phyloP scores from a whole-genome alignment of 1,139 yeast species.

The Waltiozyma sp. region DNA sequence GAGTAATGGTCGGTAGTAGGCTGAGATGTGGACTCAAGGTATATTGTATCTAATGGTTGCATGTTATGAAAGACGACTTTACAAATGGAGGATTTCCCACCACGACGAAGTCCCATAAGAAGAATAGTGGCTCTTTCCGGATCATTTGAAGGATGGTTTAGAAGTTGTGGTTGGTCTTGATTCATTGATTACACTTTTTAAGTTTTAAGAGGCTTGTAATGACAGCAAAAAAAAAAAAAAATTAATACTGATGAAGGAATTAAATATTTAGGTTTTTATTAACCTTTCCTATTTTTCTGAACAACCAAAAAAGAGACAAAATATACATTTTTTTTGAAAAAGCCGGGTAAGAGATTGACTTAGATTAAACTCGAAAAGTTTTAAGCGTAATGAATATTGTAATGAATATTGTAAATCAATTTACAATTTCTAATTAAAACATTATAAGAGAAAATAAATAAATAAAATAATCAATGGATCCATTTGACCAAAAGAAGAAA shows the following conservation, averaged over 20 bases:
- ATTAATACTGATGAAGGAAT: no score
- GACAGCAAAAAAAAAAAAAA: no score
- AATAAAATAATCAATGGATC: slow-evolving; percentile 25
- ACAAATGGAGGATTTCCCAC: slow-evolving; percentile 85
- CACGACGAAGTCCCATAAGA: slow-evolving; percentile 71
- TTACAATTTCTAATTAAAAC: no score
- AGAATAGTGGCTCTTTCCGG: slow-evolving; percentile 50
- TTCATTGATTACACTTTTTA: not conserved
- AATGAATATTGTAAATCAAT: no score
- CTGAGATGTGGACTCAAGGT: slow-evolving; percentile 79
- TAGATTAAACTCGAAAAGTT: no score
- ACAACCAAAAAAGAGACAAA: no score
- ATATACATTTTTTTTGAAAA: no score
- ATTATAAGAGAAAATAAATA: slow-evolving; percentile 1
- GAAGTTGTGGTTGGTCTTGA: not conserved
- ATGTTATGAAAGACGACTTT: slow-evolving; percentile 93
- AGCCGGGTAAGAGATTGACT: no score
- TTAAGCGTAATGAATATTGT: no score
- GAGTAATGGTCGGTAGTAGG: slow-evolving; percentile 74
- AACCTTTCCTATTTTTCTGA: no score
- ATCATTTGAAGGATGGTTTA: slow-evolving; percentile 35
- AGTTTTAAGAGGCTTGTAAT: no score
- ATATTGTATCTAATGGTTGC: slow-evolving; percentile 91
- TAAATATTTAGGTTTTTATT: no score
- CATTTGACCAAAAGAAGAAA: slow-evolving; percentile 60